Base-by-base conservation (phyloP, 2,329 filamentous ascomycete species). In the Cyclaneusma minus region DNA sequence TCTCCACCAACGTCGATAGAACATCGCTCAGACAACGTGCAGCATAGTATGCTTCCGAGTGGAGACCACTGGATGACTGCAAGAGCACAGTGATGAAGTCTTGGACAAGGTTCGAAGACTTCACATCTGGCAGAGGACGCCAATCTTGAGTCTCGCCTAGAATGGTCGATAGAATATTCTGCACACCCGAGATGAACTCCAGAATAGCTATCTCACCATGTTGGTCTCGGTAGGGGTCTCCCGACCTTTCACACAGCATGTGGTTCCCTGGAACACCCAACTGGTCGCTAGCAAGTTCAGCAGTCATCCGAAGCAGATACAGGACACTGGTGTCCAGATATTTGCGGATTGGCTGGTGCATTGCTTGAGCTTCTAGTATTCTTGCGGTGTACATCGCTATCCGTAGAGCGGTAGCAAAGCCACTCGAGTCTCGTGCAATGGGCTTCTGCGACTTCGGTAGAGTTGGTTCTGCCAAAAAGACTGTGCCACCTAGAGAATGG, bases 341-440 rank as follows among this genome's bases (percentile, higher is more conserved):
- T 12, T 54, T 50, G 2, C 52, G 42, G 3, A 43, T 40, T 1
- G 62, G 53, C 0, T 51, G 37, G 1, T 62, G 29, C 3, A 54
- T 38, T 7, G 62, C 37, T 0, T 53, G 50, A 3, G 50, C 46
- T 1, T 48, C 42, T 0, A 84, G 44, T 1, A 89, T 45, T 25
- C 62, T 62, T 5, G 61, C 57, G 0, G 70, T 64, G 45, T 84
- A 93, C 25, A 76, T 59, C 1, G 76, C 70, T 55, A 91, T 79
- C 29, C 87, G 65, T 9, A 81, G 67, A 1, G 82, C 70, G 28
- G 79, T 58, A 2, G 82, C 82, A 16, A 73, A 68, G 0, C 79
- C 79, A 35, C 68, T 65, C 4, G 63, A 56, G 44, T 93, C 84
- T 22, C 75, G 60, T 16, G 54, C 44, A 10, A 64, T 35, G 4